Base-by-base conservation (phyloP, 2,329 filamentous ascomycete genomes). In the Rutstroemia sp. region DNA sequence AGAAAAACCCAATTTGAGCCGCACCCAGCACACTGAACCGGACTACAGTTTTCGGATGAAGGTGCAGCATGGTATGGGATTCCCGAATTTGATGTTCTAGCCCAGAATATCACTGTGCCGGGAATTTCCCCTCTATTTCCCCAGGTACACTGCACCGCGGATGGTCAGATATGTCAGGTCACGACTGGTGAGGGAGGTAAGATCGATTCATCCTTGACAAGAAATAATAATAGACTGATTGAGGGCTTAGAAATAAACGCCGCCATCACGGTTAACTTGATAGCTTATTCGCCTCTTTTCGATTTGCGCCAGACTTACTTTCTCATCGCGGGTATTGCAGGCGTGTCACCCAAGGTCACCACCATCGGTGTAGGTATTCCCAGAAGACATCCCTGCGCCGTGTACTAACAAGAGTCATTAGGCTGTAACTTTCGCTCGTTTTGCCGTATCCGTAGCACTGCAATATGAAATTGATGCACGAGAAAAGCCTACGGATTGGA, bases 401-500 rank as follows among this genome's bases (percentile, higher is more conserved):
- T 47, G 2, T 39, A 8, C 41, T 47, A 12, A 53, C n/a, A 42
- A 14, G 19, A 4, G 17, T 16, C n/a, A 27, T 19, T 5, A 12
- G 51, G 78, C 79, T 38, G 86, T 88, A 0, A 83, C 84, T 0
- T 80, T 91, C 49, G 79, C 83, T 30, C 77, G 79, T 10, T 91
- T 82, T 65, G 80, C 85, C 0, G 78, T 90, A 3, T 87, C 90
- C 65, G 84, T 89, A 2, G 85, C 82, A 0, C 73, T 89, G 56
- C 86, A 90, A 68, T 87, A 89, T 61, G 87, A 90, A 69, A 80
- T 90, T 58, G 87, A 89, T 63, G 72, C 79, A 1, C 79, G 86
- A 34, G 85, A 88, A 60, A 78, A 88, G 37, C 83, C 84, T 0
- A 65, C 66, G 3, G 82, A 82, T 67, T 88, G 78, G 70, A 73